Percentiles rank a stretch among this genome's conserved stretches.
Conservation (phyloP, 2,329 filamentous ascomycete genomes). For the Alternaria sp. region DNA sequence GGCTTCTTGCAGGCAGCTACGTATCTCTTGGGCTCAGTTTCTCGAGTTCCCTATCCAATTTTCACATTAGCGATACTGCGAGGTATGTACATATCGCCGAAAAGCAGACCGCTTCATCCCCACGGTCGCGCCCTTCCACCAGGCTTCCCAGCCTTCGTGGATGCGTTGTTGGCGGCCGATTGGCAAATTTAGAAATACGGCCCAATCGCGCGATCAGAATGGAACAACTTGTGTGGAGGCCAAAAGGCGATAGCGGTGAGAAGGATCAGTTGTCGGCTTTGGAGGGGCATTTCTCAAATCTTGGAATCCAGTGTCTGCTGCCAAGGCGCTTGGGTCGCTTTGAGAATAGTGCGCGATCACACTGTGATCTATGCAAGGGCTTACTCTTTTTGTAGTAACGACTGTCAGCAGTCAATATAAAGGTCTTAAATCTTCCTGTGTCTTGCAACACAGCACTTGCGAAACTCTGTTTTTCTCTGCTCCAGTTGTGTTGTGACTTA, state of each 20-base stretch:
- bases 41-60: conserved; percentile 14
- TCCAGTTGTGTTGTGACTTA: background rate
- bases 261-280: conserved; percentile 8
- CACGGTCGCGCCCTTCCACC: conserved; percentile 11
- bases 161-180: conserved; percentile 4
- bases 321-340: conserved; percentile 10
- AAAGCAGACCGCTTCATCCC: conserved; percentile 21
- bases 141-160: conserved; percentile 12
- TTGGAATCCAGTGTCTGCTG: conserved; percentile 3
- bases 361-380: conserved; percentile 1
- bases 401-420: background rate
- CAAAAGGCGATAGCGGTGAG: conserved; percentile 21
- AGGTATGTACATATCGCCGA: conserved; percentile 9
- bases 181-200: background rate
- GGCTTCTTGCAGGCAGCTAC: conserved; percentile 7
- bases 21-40: background rate
- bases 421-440: background rate
- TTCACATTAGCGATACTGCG: conserved; percentile 32
- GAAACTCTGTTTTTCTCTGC: background rate
- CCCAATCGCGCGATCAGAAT: conserved; percentile 2
- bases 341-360: background rate
- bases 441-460: background rate
- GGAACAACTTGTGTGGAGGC: conserved; percentile 6
- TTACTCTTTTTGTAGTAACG: background rate
- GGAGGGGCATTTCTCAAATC: conserved; percentile 17